Conservation (phyloP, 371 early-diverging fungal genomes). For the Apophysomyces elegans region DNA sequence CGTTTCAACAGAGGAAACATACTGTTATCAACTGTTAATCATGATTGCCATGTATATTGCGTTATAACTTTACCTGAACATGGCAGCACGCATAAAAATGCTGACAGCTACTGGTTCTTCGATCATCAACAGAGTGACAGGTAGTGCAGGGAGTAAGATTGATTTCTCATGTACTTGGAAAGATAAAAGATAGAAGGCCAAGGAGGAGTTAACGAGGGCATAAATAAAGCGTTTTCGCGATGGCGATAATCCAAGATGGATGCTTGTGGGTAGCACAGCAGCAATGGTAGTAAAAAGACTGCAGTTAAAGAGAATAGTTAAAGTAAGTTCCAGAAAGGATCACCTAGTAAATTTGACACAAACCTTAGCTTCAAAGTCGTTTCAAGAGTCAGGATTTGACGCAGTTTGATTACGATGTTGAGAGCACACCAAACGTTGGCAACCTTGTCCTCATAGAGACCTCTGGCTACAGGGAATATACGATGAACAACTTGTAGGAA, state of each 20-base stretch:
- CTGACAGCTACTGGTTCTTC: slow-evolving; percentile 62
- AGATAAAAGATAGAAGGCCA: slow-evolving; percentile 92
- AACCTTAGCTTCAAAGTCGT: slow-evolving; percentile 76
- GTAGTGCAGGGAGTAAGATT: slow-evolving; percentile 84
- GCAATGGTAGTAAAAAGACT: slow-evolving; percentile 72
- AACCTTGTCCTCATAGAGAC: slow-evolving; percentile 97
- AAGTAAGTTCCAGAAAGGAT: no score
- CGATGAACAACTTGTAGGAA: slow-evolving; percentile 81
- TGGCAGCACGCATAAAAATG: slow-evolving; percentile 80
- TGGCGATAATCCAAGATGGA: slow-evolving; percentile 62
- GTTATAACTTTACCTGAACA: slow-evolving; percentile 66
- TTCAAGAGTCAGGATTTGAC: slow-evolving; percentile 62
- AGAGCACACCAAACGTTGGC: slow-evolving; percentile 96
- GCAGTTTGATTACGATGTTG: slow-evolving; percentile 83
- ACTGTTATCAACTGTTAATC: slow-evolving; percentile 40
- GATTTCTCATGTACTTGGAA: slow-evolving; percentile 98
- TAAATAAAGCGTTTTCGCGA: slow-evolving; percentile 64
- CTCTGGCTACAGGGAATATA: slow-evolving; percentile 92
- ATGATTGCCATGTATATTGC: neutral
- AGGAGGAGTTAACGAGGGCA: slow-evolving; percentile 70
- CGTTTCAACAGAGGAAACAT: slow-evolving; percentile 85
- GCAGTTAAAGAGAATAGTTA: neutral
- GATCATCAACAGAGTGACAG: slow-evolving; percentile 71
- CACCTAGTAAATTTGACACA: no score
- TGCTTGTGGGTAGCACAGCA: slow-evolving; percentile 69